Evolutionary conservation across 2,329 filamentous ascomycete genomes (phyloP).

Genomic region (Sporothrix globosa): DNA sequence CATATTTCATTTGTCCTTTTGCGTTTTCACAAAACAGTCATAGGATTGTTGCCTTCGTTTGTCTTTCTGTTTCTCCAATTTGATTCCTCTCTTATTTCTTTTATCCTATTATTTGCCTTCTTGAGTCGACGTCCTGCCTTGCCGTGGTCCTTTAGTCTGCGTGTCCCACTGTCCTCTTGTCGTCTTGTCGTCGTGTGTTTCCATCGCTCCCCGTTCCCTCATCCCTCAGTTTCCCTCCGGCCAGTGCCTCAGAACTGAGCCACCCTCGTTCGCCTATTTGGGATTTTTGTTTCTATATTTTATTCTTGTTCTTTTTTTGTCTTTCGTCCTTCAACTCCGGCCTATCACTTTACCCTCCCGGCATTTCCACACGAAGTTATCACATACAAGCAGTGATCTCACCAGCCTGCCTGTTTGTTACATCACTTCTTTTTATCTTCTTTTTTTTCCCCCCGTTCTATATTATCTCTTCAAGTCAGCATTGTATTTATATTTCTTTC

Average conservation of each 20-base stretch:
- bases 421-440: not conserved
- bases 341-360: slow-evolving; percentile 3
- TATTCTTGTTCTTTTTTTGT: slow-evolving; percentile 20
- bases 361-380: slow-evolving; percentile 14
- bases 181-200: not conserved
- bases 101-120: slow-evolving; percentile 7
- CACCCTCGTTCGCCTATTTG: slow-evolving; percentile 28
- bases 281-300: slow-evolving; percentile 24
- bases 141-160: not conserved
- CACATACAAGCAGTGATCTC: slow-evolving; percentile 5
- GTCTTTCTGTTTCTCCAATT: slow-evolving; percentile 20
- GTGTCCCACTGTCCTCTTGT: slow-evolving; percentile 14
- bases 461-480: slow-evolving; percentile 15
- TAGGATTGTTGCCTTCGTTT: slow-evolving; percentile 34
- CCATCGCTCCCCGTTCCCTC: slow-evolving; percentile 11
- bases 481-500: slow-evolving; percentile 33
- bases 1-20: slow-evolving; percentile 39
- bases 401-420: slow-evolving; percentile 24
- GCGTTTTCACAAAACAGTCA: slow-evolving; percentile 33
- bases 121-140: slow-evolving; percentile 13
- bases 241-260: slow-evolving; percentile 30
- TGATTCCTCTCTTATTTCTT: not conserved
- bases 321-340: slow-evolving; percentile 12
- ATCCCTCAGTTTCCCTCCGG: not conserved
- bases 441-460: slow-evolving; percentile 13